Evolutionary conservation across 2,329 filamentous ascomycete species (phyloP), one percentile per base, ranked within the genome.

Genomic region (Nigrospora sphaerica): DNA sequence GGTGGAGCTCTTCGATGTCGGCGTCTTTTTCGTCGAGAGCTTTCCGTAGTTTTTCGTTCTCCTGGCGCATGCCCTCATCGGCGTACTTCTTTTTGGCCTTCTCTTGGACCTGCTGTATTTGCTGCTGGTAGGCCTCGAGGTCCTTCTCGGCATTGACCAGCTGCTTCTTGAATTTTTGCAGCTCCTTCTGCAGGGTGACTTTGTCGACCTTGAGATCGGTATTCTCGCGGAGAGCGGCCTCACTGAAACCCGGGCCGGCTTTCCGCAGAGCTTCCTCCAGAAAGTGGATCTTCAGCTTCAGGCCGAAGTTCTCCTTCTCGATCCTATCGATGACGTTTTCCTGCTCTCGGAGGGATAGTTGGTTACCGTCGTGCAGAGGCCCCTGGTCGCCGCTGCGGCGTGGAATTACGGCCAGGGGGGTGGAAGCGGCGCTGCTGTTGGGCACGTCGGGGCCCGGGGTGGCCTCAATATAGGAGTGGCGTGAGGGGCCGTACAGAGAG

Each of bases 231-330:
- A 98, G 72, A 4, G 92, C 89, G 31, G 83, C 82, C 64, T 95
- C 86, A 58, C 91, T 95, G 71, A 91, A 93, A 46, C 91, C 89
- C 9, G 88, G 90, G 1, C 92, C 92, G 46, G 86, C 81, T 63
- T 95, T 95, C 45, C 85, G 81, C 42, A 98, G 70, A 13, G 88
- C 88, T 56, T 97, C 89, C 64, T 98, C 90, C 46, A 98, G 77
- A 63, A 95, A 98, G 65, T 97, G 90, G 45, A 97, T 95, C 66
- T 95, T 96, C 56, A 97, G 78, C 67, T 97, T 97, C 45, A 98
- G 75, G 19, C 89, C 89, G 62, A 97, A 98, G 62, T 98, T 98
- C 62, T 97, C 93, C 71, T 98, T 98, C 62, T 96, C 90, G 57
- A 98, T 92, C 61, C 88, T 88, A 69, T 96, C 88, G 56, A 98